phyloP scores from a whole-genome alignment of 352 stramenopile species.

The Pythium folliculosum region DNA sequence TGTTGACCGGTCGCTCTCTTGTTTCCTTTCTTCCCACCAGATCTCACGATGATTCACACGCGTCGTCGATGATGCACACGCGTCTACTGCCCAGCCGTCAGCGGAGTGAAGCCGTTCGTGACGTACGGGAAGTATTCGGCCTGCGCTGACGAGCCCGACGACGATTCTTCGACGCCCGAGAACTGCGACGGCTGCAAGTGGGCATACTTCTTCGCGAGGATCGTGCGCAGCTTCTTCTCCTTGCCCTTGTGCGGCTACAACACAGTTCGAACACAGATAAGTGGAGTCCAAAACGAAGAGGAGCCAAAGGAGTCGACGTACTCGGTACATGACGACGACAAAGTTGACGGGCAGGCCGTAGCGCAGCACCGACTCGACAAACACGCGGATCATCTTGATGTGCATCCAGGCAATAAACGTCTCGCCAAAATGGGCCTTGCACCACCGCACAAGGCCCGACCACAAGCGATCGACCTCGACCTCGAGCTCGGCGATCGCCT shows the following conservation, averaged over 20 bases:
- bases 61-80: too few relatives aligned
- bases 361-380: conserved; percentile 97
- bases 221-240: conserved; percentile 80
- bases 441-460: conserved; percentile 95
- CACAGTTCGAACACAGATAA: background rate
- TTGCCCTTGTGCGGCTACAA: conserved; percentile 69
- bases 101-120: conserved; percentile 74
- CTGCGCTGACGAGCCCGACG: conserved; percentile 51
- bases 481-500: conserved; percentile 83
- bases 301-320: conserved; percentile 32
- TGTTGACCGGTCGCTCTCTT: background rate
- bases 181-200: conserved; percentile 85
- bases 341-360: conserved; percentile 98
- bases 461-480: conserved; percentile 94
- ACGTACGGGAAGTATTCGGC: conserved; percentile 86
- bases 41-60: too few relatives aligned
- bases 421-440: conserved; percentile 98
- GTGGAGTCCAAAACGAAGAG: too few relatives aligned
- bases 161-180: conserved; percentile 67
- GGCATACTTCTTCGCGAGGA: conserved; percentile 85
- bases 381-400: conserved; percentile 97
- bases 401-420: conserved; percentile 98
- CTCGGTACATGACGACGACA: conserved; percentile 80
- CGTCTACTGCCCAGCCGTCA: conserved; percentile 32
- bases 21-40: background rate